phyloP scores from a whole-genome alignment of 352 stramenopile genomes.

The Phytophthora pluvialis region DNA sequence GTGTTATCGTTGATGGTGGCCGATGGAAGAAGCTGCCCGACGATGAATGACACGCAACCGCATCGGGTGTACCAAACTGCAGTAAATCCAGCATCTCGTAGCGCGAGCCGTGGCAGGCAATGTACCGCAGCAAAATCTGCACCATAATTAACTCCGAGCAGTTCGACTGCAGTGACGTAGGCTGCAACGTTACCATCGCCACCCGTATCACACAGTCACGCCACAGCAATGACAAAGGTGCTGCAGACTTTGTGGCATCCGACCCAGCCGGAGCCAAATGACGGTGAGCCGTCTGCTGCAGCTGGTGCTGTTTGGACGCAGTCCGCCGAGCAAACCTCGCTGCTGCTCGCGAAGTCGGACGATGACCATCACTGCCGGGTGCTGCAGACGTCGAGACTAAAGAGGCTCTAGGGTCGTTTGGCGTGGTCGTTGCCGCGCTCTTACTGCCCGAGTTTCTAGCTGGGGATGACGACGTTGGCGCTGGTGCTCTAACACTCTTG shows the following conservation, averaged over 20 bases:
- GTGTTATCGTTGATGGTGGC: conserved; percentile 33
- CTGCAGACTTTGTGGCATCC: conserved; percentile 13
- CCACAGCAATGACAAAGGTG: conserved; percentile 30
- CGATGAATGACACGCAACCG: conserved; percentile 78
- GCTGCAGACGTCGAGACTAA: not conserved
- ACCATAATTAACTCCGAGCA: conserved; percentile 74
- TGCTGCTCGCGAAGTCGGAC: conserved; percentile 12
- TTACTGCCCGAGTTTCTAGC: conserved; percentile 6
- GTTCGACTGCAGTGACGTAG: conserved; percentile 71
- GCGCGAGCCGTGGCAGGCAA: conserved; percentile 80
- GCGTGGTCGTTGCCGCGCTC: not conserved
- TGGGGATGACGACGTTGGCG: not conserved
- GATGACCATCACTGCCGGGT: conserved; percentile 9
- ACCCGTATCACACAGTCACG: conserved; percentile 61
- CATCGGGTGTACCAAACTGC: conserved; percentile 86
- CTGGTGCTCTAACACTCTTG: not conserved
- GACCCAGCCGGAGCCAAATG: not conserved
- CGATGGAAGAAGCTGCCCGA: conserved; percentile 86
- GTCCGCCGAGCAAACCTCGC: conserved; percentile 24
- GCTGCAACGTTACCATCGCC: conserved; percentile 59
- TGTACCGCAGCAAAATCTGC: conserved; percentile 85
- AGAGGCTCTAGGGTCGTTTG: conserved; percentile 14
- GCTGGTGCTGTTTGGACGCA: conserved; percentile 20
- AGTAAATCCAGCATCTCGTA: conserved; percentile 87
- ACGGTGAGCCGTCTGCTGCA: conserved; percentile 7